Conservation (phyloP, 345 rosid species). For the Carallia pectinifolia region DNA sequence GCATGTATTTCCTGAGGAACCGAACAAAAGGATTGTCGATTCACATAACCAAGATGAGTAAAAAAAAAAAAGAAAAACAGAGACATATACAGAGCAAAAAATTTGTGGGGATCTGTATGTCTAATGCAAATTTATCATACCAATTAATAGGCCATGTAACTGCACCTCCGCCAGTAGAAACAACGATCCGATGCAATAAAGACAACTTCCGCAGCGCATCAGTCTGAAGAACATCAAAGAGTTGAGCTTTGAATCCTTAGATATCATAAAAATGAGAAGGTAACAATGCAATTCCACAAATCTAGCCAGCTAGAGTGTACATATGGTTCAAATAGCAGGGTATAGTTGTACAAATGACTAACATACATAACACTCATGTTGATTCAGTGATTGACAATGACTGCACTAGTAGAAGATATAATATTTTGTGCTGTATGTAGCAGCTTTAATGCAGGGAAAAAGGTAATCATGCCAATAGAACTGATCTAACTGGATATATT, state of each 20-base stretch:
- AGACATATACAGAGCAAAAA: background rate
- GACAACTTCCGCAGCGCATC: slow-evolving; percentile 64
- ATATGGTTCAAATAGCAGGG: too few relatives aligned
- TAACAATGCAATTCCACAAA: background rate
- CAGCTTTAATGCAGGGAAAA: background rate
- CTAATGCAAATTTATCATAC: slow-evolving; percentile 28
- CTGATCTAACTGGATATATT: background rate
- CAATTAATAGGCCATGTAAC: slow-evolving; percentile 78
- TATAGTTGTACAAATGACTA: too few relatives aligned
- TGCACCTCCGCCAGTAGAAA: slow-evolving; percentile 98
- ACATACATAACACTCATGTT: too few relatives aligned
- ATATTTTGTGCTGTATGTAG: too few relatives aligned
- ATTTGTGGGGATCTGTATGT: background rate
- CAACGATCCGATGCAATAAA: slow-evolving; percentile 55
- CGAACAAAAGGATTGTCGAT: background rate
- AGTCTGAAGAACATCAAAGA: slow-evolving; percentile 42
- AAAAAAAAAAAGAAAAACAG: background rate
- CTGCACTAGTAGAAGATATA: too few relatives aligned
- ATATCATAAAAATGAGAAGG: background rate
- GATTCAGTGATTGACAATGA: too few relatives aligned
- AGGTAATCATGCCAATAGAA: background rate
- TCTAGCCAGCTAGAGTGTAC: too few relatives aligned
- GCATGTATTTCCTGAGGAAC: slow-evolving; percentile 70
- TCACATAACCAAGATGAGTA: too few relatives aligned
- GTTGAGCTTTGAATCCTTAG: background rate